Conservation (phyloP, 192 early-diverging fungal species). For the Fimicolochytrium jonesii region DNA sequence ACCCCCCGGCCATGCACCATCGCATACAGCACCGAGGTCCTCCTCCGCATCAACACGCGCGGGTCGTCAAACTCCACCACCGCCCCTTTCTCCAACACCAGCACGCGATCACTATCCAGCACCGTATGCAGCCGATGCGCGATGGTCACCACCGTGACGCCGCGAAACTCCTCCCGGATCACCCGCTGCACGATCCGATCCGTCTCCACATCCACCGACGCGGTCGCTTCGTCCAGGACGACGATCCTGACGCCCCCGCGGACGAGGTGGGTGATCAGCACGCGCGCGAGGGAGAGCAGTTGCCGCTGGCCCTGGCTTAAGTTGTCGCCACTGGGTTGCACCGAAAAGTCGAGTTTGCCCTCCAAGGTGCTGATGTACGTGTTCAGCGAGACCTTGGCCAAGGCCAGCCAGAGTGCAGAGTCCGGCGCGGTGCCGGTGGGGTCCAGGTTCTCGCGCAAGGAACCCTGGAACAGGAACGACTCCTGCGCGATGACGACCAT, state of each 20-base stretch:
- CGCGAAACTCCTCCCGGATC: conserved; percentile 52
- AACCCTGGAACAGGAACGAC: conserved; percentile 55
- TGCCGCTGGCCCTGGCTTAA: neutral
- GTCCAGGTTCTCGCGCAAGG: conserved; percentile 74
- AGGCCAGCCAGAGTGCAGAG: conserved; percentile 50
- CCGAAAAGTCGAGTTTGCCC: conserved; percentile 23
- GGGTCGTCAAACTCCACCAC: conserved; percentile 79
- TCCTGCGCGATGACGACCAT: conserved; percentile 81
- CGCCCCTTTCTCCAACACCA: conserved; percentile 66
- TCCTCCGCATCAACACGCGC: neutral
- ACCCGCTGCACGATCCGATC: neutral
- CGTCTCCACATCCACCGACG: neutral
- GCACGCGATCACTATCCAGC: conserved; percentile 69
- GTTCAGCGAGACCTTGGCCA: conserved; percentile 44
- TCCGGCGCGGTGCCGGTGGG: conserved; percentile 52
- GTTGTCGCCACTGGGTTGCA: neutral
- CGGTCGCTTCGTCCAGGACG: neutral
- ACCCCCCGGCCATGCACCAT: neutral
- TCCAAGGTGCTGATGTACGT: conserved; percentile 17
- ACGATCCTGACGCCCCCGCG: no score
- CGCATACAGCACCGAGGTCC: neutral
- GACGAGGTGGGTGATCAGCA: neutral
- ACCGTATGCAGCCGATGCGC: conserved; percentile 34
- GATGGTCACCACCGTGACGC: conserved; percentile 37
- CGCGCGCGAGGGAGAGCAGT: conserved; percentile 1